Conservation (phyloP, 495 filamentous ascomycete species). For the Hamigera avellanea region DNA sequence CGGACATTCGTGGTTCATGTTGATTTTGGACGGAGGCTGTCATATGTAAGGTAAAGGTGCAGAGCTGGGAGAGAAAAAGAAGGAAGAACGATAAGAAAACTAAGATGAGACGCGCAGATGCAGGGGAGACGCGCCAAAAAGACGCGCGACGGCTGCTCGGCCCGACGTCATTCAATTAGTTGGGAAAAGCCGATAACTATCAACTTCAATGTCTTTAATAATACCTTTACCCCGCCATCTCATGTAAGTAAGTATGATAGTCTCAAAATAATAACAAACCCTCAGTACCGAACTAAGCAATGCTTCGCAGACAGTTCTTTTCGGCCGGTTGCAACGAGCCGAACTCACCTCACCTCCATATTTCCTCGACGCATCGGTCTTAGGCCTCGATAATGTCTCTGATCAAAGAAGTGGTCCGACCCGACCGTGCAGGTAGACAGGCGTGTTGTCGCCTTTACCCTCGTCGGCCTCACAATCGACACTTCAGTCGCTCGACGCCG, state of each 20-base stretch:
- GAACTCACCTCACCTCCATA: too few relatives aligned
- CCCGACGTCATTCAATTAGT: slow-evolving; percentile 29
- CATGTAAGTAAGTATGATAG: too few relatives aligned
- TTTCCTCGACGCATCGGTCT: slow-evolving; percentile 18
- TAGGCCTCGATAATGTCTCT: slow-evolving; percentile 17
- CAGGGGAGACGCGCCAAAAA: slow-evolving; percentile 29
- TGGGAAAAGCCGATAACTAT: slow-evolving; percentile 6
- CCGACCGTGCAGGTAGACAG: slow-evolving; percentile 11
- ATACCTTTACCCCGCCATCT: too few relatives aligned
- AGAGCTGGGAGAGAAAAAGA: too few relatives aligned
- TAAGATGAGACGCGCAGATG: slow-evolving; percentile 1
- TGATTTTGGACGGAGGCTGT: slow-evolving; percentile 9
- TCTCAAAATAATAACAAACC: too few relatives aligned
- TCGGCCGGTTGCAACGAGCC: too few relatives aligned
- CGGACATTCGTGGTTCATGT: slow-evolving; percentile 14
- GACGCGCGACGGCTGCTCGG: slow-evolving; percentile 13
- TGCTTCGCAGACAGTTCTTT: too few relatives aligned
- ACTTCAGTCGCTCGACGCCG: slow-evolving; percentile 6
- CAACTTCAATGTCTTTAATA: not conserved
- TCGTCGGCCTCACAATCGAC: not conserved
- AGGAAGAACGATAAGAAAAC: slow-evolving; percentile 1
- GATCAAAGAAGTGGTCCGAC: slow-evolving; percentile 9
- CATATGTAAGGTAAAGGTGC: too few relatives aligned
- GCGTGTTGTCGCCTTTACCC: slow-evolving; percentile 5
- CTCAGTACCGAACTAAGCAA: too few relatives aligned